Conservation (phyloP, 2,329 filamentous ascomycete genomes). For the Claviceps sp. region DNA sequence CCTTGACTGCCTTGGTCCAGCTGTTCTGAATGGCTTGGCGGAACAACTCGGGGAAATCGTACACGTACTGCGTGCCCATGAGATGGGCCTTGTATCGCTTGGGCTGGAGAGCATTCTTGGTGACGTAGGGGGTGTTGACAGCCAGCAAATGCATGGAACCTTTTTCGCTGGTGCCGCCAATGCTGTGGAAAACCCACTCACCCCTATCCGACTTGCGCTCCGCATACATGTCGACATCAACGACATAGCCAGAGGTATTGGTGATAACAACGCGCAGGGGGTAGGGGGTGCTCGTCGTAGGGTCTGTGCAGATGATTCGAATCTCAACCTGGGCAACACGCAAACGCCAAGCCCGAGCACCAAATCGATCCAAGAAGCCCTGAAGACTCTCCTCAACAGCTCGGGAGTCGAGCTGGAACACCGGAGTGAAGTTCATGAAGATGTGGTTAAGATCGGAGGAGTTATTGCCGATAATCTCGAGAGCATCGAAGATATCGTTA, state of each 20-base stretch:
- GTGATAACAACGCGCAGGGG: constrained; percentile 93
- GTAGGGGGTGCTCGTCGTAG: constrained; percentile 68
- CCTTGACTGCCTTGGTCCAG: constrained; percentile 66
- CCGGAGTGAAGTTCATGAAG: constrained; percentile 98
- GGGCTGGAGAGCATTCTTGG: constrained; percentile 96
- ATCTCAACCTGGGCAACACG: constrained; percentile 97
- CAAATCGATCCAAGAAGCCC: constrained; percentile 93
- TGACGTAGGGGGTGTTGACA: constrained; percentile 85
- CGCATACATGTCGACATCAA: constrained; percentile 93
- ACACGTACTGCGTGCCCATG: constrained; percentile 98
- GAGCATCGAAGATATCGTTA: constrained; percentile 92
- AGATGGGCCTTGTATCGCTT: constrained; percentile 99
- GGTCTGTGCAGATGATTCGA: constrained; percentile 93
- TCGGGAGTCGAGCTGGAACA: constrained; percentile 80
- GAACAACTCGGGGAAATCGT: constrained; percentile 99
- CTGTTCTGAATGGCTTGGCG: constrained; percentile 93
- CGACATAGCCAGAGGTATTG: constrained; percentile 96
- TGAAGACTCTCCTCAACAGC: constrained; percentile 89
- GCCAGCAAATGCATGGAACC: constrained; percentile 89
- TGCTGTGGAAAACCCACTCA: constrained; percentile 97
- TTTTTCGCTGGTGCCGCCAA: constrained; percentile 88
- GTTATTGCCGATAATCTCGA: constrained; percentile 98
- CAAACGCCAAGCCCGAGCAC: constrained; percentile 86
- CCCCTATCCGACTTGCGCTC: constrained; percentile 97
- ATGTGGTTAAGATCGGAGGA: constrained; percentile 99